Conservation (phyloP, 768 basidiomycete genomes). For the Rhodotorula graminis region DNA sequence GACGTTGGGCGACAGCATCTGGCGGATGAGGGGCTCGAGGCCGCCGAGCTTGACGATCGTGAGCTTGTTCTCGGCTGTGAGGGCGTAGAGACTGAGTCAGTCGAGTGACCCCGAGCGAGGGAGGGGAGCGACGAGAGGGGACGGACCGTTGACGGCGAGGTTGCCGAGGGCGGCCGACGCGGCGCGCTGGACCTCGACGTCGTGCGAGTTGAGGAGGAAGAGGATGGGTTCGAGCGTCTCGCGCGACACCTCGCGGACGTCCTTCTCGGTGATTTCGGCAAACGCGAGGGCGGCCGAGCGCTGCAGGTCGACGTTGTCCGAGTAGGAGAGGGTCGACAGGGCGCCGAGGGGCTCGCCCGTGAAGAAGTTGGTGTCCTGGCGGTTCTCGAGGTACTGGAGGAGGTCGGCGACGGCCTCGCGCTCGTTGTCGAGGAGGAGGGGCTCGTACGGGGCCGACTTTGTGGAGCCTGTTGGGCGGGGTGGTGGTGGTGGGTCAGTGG, state of each 20-base stretch:
- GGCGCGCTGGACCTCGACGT: slow-evolving; percentile 97
- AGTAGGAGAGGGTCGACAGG: slow-evolving; percentile 93
- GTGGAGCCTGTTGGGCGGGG: neutral
- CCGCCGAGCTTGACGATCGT: slow-evolving; percentile 97
- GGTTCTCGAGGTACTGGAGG: slow-evolving; percentile 96
- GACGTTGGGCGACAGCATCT: slow-evolving; percentile 98
- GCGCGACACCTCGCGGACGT: slow-evolving; percentile 89
- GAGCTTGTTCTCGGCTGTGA: slow-evolving; percentile 93
- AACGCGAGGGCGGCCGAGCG: slow-evolving; percentile 96
- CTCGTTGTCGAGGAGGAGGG: slow-evolving; percentile 56
- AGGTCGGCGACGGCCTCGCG: slow-evolving; percentile 96
- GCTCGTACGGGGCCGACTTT: slow-evolving; percentile 40
- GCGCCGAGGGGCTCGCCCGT: slow-evolving; percentile 84
- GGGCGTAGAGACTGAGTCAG: no score
- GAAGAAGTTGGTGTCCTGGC: slow-evolving; percentile 98
- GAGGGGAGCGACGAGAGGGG: neutral
- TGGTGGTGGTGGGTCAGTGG: neutral
- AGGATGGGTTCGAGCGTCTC: slow-evolving; percentile 98
- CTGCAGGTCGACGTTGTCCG: slow-evolving; percentile 98
- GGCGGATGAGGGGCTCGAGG: slow-evolving; percentile 92
- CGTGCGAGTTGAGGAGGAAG: slow-evolving; percentile 92
- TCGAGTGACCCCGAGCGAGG: neutral
- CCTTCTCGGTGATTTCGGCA: slow-evolving; percentile 98
- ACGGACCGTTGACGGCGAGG: slow-evolving; percentile 91
- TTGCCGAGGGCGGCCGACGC: slow-evolving; percentile 97